These are phyloP conservation scores for Helenozyma baotianmanensis DNA, from an alignment of 805 yeast genomes.

Conservation along the genomic window DNA sequence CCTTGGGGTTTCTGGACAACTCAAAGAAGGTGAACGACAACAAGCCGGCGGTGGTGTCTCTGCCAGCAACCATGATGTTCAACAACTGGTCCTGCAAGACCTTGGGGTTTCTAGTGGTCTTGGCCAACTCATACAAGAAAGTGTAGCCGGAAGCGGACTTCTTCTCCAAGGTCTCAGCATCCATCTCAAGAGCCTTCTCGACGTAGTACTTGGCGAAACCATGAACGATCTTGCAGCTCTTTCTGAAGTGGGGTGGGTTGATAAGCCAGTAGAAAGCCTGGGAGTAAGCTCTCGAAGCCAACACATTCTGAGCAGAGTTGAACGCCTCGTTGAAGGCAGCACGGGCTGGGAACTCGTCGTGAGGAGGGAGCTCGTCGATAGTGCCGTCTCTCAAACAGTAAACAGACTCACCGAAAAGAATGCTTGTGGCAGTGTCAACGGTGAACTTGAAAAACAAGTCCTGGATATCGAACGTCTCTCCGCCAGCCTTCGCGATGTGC, in stretches of 20 bases:
- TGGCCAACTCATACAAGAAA: slow-evolving; percentile 36
- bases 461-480: slow-evolving; percentile 33
- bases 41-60: slow-evolving; percentile 41
- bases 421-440: slow-evolving; percentile 38
- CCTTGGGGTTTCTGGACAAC: slow-evolving; percentile 30
- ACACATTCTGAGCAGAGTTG: slow-evolving; percentile 27
- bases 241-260: slow-evolving; percentile 25
- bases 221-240: slow-evolving; percentile 25
- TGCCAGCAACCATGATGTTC: slow-evolving; percentile 38
- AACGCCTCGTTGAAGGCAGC: slow-evolving; percentile 31
- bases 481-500: slow-evolving; percentile 25
- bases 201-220: slow-evolving; percentile 15
- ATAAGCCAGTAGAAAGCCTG: slow-evolving; percentile 26
- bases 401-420: slow-evolving; percentile 38
- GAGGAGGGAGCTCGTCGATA: slow-evolving; percentile 21
- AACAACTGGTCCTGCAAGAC: slow-evolving; percentile 35
- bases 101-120: slow-evolving; percentile 33
- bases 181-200: slow-evolving; percentile 14
- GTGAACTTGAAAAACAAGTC: slow-evolving; percentile 36
- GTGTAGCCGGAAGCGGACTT: slow-evolving; percentile 23
- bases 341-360: slow-evolving; percentile 25
- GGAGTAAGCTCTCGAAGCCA: slow-evolving; percentile 30
- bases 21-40: slow-evolving; percentile 32
- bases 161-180: slow-evolving; percentile 11
- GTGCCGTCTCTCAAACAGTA: slow-evolving; percentile 27